Percentiles rank a stretch among this genome's conserved stretches.
Conservation (phyloP, 805 yeast species). For the Isabelozyma gotoi region DNA sequence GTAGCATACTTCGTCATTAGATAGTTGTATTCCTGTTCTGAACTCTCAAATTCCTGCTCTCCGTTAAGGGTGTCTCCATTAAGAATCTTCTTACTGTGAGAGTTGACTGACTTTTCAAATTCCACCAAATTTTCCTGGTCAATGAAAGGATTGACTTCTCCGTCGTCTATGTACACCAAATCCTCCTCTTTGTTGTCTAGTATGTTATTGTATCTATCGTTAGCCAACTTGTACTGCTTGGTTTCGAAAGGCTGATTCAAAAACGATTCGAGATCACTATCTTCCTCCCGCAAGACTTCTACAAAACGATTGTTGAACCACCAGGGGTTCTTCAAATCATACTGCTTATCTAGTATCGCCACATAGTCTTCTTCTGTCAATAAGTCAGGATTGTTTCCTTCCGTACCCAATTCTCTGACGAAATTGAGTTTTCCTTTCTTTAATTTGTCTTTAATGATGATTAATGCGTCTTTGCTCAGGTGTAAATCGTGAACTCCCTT, state of each 20-base stretch:
- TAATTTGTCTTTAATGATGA: constrained; percentile 26
- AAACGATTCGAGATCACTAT: constrained; percentile 11
- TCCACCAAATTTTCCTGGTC: not conserved
- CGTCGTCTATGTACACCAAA: constrained; percentile 7
- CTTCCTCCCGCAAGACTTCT: constrained; percentile 18
- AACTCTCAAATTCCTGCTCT: constrained; percentile 12
- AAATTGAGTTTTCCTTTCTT: constrained; percentile 26
- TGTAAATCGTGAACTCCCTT: constrained; percentile 58
- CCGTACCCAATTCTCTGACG: constrained; percentile 10
- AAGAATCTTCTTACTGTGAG: not conserved
- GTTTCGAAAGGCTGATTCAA: constrained; percentile 29
- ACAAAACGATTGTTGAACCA: constrained; percentile 36
- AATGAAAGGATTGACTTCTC: constrained; percentile 3
- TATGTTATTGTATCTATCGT: constrained; percentile 23
- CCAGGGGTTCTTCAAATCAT: constrained; percentile 40
- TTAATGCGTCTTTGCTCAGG: constrained; percentile 32
- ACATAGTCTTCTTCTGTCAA: constrained; percentile 28
- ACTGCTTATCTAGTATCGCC: constrained; percentile 29
- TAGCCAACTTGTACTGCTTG: constrained; percentile 34
- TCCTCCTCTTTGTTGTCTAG: constrained; percentile 11
- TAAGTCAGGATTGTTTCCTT: constrained; percentile 13
- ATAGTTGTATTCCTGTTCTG: constrained; percentile 21
- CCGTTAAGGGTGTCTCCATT: constrained; percentile 11
- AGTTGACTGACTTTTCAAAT: constrained; percentile 4
- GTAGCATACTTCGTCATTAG: constrained; percentile 36